phyloP scores from a whole-genome alignment of 371 early-diverging fungal species.

The Fennellomyces sp. region DNA sequence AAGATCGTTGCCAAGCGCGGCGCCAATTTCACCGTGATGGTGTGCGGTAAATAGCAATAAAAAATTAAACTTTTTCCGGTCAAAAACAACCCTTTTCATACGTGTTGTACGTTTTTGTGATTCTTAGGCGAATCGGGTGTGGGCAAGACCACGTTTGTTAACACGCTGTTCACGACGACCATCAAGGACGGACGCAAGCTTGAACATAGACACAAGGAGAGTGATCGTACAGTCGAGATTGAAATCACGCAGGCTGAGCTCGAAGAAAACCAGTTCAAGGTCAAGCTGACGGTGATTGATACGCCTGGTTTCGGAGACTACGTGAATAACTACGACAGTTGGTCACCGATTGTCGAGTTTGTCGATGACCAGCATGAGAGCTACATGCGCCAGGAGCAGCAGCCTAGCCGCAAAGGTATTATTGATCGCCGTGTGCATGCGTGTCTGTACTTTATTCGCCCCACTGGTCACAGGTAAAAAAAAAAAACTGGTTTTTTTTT shows the following conservation, averaged over 20 bases:
- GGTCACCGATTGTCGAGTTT: slow-evolving; percentile 75
- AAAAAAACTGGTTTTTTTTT: slow-evolving; percentile 30
- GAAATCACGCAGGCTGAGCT: slow-evolving; percentile 75
- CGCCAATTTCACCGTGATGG: slow-evolving; percentile 93
- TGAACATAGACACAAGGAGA: slow-evolving; percentile 35
- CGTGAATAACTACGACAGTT: slow-evolving; percentile 69
- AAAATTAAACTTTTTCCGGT: neutral
- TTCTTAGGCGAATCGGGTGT: slow-evolving; percentile 54
- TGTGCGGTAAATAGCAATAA: slow-evolving; percentile 77
- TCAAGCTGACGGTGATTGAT: slow-evolving; percentile 89
- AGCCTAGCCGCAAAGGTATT: slow-evolving; percentile 53
- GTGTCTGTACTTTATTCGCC: slow-evolving; percentile 92
- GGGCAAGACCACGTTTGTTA: slow-evolving; percentile 79
- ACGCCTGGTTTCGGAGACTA: slow-evolving; percentile 93
- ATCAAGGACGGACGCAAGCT: slow-evolving; percentile 59
- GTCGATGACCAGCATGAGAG: slow-evolving; percentile 95
- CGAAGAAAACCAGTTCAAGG: slow-evolving; percentile 95
- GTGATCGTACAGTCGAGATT: slow-evolving; percentile 63
- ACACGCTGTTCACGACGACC: slow-evolving; percentile 71
- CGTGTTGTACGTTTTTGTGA: too few species aligned
- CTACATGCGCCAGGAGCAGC: slow-evolving; percentile 78
- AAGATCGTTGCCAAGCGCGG: slow-evolving; percentile 93
- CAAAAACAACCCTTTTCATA: neutral
- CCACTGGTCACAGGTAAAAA: slow-evolving; percentile 80
- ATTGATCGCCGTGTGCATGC: slow-evolving; percentile 85